Conservation (phyloP, 768 basidiomycete genomes). For the Trametes gibbosa region DNA sequence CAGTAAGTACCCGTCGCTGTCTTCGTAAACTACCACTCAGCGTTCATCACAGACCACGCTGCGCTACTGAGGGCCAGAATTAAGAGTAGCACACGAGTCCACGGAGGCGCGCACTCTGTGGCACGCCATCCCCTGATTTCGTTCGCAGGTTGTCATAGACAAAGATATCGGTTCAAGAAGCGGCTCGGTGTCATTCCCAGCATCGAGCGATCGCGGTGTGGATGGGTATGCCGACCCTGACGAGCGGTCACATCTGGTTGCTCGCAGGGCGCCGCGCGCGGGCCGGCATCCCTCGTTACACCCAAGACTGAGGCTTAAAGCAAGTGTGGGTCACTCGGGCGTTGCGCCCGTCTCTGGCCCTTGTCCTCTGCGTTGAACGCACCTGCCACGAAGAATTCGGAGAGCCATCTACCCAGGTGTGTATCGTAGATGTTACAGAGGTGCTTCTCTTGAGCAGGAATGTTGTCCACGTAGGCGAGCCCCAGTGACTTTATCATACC, state of each 20-base stretch:
- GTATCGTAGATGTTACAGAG: not conserved
- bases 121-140: not conserved
- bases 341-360: not conserved
- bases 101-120: not conserved
- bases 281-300: not conserved
- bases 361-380: not conserved
- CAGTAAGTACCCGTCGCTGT: no score
- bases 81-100: not conserved
- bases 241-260: constrained; percentile 2
- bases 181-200: not conserved
- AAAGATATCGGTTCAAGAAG: not conserved
- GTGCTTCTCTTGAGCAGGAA: not conserved
- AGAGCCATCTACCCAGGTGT: not conserved
- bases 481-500: not conserved
- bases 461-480: not conserved
- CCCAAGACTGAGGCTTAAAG: not conserved
- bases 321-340: not conserved
- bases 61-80: no score
- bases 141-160: constrained; percentile 2
- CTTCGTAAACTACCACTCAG: no score
- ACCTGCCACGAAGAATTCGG: not conserved
- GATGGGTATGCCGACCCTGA: not conserved
- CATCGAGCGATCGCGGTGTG: not conserved
- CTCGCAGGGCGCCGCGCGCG: not conserved
- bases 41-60: not conserved